Base-by-base conservation (phyloP, 805 yeast genomes). In the Nakazawaea ambrosiae region DNA sequence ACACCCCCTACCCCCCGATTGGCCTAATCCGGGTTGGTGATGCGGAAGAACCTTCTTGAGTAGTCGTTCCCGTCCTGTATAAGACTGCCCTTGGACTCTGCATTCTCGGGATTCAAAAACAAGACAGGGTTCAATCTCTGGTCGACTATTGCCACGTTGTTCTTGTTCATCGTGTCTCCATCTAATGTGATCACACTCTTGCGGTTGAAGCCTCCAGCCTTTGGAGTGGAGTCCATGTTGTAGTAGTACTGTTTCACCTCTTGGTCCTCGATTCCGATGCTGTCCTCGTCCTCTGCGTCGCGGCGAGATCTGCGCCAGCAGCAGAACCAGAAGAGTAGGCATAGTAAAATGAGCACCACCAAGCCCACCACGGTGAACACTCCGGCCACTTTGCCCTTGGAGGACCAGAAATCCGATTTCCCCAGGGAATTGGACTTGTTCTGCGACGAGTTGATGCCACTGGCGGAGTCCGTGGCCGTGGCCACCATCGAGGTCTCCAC, bases 311-410 rank as follows among this genome's bases (percentile, higher is more conserved):
- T 7, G 24, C 24, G 24, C 7, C 24, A 10, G 10, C 24, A 18
- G 41, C 34, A 42, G 44, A 49, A 17, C 45, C 63, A 46, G 24
- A 63, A 44, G 27, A 68, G 55, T 59, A 72, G 61, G 49, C 69
- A 42, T 42, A 80, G 43, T 1, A 80, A 32, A 1, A 67, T 66
- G 0, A 74, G 48, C 1, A 60, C 71, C 1, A 79, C 78, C 1
- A 86, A 48, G 1, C 89, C 95, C 14, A 86, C 92, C 0, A 73
- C 88, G 2, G 82, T 75, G 58, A 86, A 86, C 0, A 86, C 82
- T 3, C 94, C 96, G 0, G 89, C 94, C 1, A 86, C 92, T 52
- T 81, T 82, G 0, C 90, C 92, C 32, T 73, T 74, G 33, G 75
- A 63, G 41, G 69, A 66, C 67, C 82, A 86, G 51, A 81, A 86